A percentile compares a stretch with the other conserved stretches of the same genome.
phyloP scores from a whole-genome alignment of 768 basidiomycete genomes.

The Auriscalpium microsporum region DNA sequence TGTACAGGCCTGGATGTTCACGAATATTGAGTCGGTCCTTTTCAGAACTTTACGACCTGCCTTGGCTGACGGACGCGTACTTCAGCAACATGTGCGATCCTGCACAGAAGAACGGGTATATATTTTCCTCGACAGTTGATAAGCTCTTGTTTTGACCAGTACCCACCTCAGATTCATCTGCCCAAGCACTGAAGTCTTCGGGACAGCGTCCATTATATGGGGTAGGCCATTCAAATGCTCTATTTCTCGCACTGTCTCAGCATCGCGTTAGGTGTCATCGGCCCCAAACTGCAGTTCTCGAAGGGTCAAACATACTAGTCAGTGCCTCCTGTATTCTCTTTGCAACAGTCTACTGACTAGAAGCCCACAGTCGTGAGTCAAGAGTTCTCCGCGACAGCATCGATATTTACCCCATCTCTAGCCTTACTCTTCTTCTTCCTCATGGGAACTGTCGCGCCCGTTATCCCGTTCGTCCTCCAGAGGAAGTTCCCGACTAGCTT shows the following conservation, averaged over 20 bases:
- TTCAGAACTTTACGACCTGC: slow-evolving; percentile 6
- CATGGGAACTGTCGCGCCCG: slow-evolving; percentile 55
- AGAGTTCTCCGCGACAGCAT: background rate
- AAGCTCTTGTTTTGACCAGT: background rate
- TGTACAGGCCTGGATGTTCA: slow-evolving; percentile 43
- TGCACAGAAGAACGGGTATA: slow-evolving; percentile 39
- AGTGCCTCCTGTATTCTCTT: background rate
- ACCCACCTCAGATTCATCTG: slow-evolving; percentile 1
- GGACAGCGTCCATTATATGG: slow-evolving; percentile 36
- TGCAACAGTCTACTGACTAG: background rate
- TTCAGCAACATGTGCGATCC: slow-evolving; percentile 42
- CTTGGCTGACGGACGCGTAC: slow-evolving; percentile 35
- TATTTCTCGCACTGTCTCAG: background rate
- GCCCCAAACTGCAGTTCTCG: slow-evolving; percentile 43
- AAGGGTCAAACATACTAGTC: slow-evolving; percentile 27
- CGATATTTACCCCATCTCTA: background rate
- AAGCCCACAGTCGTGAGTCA: background rate
- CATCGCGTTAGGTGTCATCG: slow-evolving; percentile 53
- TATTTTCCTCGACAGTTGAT: background rate
- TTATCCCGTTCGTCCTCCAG: slow-evolving; percentile 41
- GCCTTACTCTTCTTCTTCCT: slow-evolving; percentile 68
- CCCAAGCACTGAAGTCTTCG: slow-evolving; percentile 35
- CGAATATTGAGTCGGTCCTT: background rate
- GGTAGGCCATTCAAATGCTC: slow-evolving; percentile 28
- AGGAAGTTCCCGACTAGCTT: slow-evolving; percentile 6